phyloP scores from a whole-genome alignment of 2,329 filamentous ascomycete species.

The Botrytis fragariae region DNA sequence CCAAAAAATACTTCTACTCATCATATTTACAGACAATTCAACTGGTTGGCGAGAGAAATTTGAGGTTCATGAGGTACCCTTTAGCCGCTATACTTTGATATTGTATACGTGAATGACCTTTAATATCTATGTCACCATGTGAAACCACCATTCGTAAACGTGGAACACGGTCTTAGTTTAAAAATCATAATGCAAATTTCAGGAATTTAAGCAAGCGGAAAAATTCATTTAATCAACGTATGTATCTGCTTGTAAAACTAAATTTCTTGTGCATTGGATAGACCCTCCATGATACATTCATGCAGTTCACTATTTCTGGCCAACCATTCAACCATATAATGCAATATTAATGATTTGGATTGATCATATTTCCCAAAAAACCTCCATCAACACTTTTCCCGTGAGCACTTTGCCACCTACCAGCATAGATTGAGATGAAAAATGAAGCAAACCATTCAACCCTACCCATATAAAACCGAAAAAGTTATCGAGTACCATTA shows the following conservation, averaged over 20 bases:
- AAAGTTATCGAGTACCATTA: background rate
- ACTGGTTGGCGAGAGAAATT: background rate
- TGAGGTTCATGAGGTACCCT: background rate
- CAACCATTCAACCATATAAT: background rate
- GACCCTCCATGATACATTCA: background rate
- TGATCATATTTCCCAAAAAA: background rate
- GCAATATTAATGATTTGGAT: background rate
- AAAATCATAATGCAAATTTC: background rate
- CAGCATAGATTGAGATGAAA: background rate
- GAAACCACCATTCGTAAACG: background rate
- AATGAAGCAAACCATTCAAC: background rate
- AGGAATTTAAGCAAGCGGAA: background rate
- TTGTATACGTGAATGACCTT: background rate
- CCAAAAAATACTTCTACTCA: background rate
- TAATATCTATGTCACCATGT: background rate
- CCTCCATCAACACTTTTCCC: background rate
- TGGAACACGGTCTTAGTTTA: background rate
- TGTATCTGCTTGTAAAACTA: background rate
- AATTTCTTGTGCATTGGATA: background rate
- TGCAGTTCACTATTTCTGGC: background rate
- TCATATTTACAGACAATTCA: background rate
- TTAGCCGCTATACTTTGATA: background rate
- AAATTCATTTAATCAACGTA: background rate
- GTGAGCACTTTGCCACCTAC: background rate
- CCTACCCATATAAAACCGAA: background rate